Evolutionary conservation across 495 filamentous ascomycete species (phyloP).

Genomic region (Aspergillus ellipticus): DNA sequence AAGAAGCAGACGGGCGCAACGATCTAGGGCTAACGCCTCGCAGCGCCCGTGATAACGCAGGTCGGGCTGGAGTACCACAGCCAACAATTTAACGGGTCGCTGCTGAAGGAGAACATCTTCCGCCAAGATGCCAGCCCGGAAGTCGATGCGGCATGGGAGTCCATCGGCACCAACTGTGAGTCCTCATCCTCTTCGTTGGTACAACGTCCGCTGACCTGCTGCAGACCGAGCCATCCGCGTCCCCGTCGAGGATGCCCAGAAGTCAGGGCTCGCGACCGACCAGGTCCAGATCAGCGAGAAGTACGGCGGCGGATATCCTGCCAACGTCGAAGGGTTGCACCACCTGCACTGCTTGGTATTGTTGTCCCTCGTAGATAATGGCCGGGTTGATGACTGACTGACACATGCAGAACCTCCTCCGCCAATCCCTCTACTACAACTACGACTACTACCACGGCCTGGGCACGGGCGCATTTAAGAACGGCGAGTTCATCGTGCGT

Average conservation of each 20-base stretch:
- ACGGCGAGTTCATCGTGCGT: conserved; percentile 46
- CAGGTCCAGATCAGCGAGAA: conserved; percentile 50
- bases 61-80: conserved; percentile 12
- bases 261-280: conserved; percentile 38
- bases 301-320: conserved; percentile 52
- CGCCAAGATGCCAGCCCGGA: conserved; percentile 48
- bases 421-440: conserved; percentile 54
- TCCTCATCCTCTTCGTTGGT: background rate
- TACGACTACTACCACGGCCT: conserved; percentile 50
- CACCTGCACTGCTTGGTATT: conserved; percentile 55
- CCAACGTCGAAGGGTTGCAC: conserved; percentile 54
- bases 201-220: background rate
- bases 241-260: conserved; percentile 30
- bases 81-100: background rate
- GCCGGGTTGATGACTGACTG: background rate
- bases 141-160: conserved; percentile 56
- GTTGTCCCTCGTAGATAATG: background rate
- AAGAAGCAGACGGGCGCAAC: background rate
- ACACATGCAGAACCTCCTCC: conserved; percentile 44
- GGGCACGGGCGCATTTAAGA: conserved; percentile 46
- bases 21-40: background rate
- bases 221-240: conserved; percentile 41
- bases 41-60: conserved; percentile 8
- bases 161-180: conserved; percentile 50
- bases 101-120: conserved; percentile 48